These are phyloP conservation scores for Ormosia emarginata DNA, from an alignment of 306 rosid species.

Conservation along the genomic window DNA sequence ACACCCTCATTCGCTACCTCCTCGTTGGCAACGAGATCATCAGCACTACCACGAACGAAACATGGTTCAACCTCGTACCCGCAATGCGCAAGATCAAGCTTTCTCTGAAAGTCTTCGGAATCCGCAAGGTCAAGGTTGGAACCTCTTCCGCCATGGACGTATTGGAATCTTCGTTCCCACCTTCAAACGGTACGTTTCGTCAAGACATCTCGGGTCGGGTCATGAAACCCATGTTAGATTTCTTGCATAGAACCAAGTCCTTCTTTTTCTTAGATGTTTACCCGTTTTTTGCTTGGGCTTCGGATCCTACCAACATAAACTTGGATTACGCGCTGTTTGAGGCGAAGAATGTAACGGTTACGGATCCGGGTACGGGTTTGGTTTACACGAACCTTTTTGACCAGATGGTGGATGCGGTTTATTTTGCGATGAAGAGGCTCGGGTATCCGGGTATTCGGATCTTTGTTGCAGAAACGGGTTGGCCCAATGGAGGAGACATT, in stretches of 20 bases:
- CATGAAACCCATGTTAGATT: slow-evolving; percentile 57
- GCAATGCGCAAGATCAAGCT: slow-evolving; percentile 56
- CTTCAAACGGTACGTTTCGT: slow-evolving; percentile 69
- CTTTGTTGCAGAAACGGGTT: slow-evolving; percentile 81
- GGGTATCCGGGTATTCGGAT: slow-evolving; percentile 63
- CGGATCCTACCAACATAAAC: slow-evolving; percentile 46
- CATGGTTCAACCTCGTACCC: slow-evolving; percentile 51
- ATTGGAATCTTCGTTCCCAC: slow-evolving; percentile 60
- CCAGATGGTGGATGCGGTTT: slow-evolving; percentile 76
- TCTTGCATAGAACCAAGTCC: slow-evolving; percentile 61
- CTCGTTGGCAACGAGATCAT: slow-evolving; percentile 74
- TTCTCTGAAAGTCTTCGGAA: slow-evolving; percentile 35
- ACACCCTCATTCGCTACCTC: slow-evolving; percentile 58
- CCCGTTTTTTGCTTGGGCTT: slow-evolving; percentile 60
- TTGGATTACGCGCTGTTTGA: slow-evolving; percentile 54
- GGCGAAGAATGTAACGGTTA: slow-evolving; percentile 36
- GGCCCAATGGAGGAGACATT: slow-evolving; percentile 73
- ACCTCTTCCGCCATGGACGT: slow-evolving; percentile 64
- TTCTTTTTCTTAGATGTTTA: slow-evolving; percentile 74
- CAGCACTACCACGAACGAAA: slow-evolving; percentile 6
- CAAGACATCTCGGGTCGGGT: slow-evolving; percentile 38
- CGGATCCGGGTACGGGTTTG: slow-evolving; percentile 64
- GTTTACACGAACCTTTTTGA: slow-evolving; percentile 63
- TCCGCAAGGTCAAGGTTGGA: slow-evolving; percentile 63
- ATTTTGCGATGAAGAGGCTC: slow-evolving; percentile 61